A percentile compares a stretch with the other conserved stretches of the same genome.
These are phyloP conservation scores for Fusarium marasasianum DNA, from an alignment of 2,329 filamentous ascomycete species.

Conservation along the genomic window DNA sequence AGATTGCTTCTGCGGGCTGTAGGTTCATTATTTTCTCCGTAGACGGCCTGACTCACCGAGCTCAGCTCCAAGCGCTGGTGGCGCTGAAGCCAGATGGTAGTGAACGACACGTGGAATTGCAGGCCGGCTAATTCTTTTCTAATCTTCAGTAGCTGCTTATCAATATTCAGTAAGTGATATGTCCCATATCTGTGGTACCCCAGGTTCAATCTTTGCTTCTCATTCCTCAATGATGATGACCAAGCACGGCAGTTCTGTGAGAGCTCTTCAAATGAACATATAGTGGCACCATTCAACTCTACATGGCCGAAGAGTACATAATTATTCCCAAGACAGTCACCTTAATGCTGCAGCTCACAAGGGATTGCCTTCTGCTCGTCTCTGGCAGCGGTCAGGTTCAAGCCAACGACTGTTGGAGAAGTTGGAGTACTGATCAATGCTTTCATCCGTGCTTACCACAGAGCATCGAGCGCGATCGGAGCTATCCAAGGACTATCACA, in stretches of 20 bases:
- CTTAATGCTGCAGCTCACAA: neutral
- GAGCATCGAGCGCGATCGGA: neutral
- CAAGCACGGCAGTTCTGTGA: neutral
- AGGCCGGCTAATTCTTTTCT: too few relatives aligned
- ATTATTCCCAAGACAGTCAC: fast-evolving
- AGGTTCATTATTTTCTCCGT: neutral
- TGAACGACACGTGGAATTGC: neutral
- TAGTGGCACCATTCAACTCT: neutral
- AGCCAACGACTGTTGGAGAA: neutral
- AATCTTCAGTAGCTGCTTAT: neutral
- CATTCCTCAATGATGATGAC: neutral
- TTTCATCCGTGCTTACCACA: neutral
- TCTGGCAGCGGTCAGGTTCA: too few relatives aligned
- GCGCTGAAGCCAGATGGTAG: neutral
- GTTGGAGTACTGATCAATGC: neutral
- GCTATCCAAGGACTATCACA: neutral
- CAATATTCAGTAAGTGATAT: too few relatives aligned
- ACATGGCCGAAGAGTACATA: too few relatives aligned
- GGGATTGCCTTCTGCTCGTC: neutral
- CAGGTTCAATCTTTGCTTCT: neutral
- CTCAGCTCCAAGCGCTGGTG: too few relatives aligned
- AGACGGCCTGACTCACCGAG: neutral
- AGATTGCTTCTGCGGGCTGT: neutral
- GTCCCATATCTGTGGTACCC: neutral
- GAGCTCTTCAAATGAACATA: too few relatives aligned